Conservation (phyloP, 2,329 filamentous ascomycete species). For the Anisogramma anomala region DNA sequence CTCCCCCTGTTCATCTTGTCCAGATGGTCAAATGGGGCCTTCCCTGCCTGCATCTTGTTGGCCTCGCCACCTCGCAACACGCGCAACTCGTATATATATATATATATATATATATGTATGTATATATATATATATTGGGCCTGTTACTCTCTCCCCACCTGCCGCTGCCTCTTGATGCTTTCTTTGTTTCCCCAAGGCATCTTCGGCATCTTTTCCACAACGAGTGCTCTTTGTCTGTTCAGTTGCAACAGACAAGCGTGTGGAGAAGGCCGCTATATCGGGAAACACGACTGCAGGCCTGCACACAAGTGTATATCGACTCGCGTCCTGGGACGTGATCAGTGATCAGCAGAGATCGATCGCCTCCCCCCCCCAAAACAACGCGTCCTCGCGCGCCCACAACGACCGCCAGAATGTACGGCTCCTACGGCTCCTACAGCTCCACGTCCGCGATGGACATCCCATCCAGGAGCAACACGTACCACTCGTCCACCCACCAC, state of each 20-base stretch:
- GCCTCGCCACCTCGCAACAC: conserved; percentile 10
- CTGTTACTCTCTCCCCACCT: conserved; percentile 7
- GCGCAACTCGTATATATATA: conserved; percentile 14
- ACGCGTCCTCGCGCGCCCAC: conserved; percentile 16
- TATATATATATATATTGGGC: conserved; percentile 14
- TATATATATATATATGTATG: conserved; percentile 16
- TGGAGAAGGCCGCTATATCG: conserved; percentile 1
- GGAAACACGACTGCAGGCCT: conserved; percentile 2
- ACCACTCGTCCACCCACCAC: conserved; percentile 21
- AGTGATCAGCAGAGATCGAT: conserved; percentile 3
- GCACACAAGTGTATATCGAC: background rate
- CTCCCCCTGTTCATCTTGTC: background rate
- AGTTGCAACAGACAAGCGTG: no score
- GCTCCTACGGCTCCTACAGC: conserved; percentile 35
- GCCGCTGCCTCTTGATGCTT: background rate
- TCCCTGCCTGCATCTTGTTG: conserved; percentile 7
- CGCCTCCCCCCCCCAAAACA: conserved; percentile 6
- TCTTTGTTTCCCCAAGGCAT: background rate
- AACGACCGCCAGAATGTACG: conserved; percentile 27
- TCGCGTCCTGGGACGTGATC: no score
- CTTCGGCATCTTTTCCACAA: background rate
- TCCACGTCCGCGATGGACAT: conserved; percentile 38
- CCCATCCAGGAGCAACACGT: conserved; percentile 21
- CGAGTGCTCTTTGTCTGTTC: no score
- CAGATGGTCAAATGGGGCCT: conserved; percentile 1